These are phyloP conservation scores for Lactarius akahatsu DNA, from an alignment of 768 basidiomycete species.

Conservation along the genomic window DNA sequence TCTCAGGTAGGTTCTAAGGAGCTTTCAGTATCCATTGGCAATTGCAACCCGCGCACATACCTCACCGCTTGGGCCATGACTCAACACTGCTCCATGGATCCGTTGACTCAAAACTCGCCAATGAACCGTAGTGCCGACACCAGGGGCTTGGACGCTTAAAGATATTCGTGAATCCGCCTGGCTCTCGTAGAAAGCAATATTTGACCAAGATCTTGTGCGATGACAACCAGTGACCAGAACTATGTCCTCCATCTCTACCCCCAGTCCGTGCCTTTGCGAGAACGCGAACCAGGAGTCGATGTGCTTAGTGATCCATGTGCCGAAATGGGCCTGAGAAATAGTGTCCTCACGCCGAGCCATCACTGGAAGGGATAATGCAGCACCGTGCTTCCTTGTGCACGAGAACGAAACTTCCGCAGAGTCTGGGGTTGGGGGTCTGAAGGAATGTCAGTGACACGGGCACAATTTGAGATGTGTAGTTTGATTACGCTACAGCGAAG, in stretches of 20 bases:
- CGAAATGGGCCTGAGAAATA: neutral
- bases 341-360: neutral
- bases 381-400: neutral
- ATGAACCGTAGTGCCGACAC: neutral
- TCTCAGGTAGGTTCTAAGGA: neutral
- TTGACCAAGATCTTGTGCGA: neutral
- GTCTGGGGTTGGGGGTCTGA: neutral
- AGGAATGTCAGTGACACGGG: neutral
- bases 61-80: neutral
- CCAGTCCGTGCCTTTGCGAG: neutral
- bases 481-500: neutral
- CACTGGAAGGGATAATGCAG: neutral
- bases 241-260: neutral
- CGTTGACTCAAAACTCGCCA: neutral
- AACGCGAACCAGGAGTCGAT: neutral
- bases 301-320: neutral
- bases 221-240: neutral
- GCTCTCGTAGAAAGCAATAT: neutral
- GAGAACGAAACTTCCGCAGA: neutral
- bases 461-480: neutral
- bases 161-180: neutral
- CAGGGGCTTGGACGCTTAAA: neutral
- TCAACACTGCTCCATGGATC: neutral
- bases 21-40: neutral
- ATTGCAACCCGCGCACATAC: neutral